phyloP scores from a whole-genome alignment of 768 basidiomycete species.

The Pleurotus cornucopiae region DNA sequence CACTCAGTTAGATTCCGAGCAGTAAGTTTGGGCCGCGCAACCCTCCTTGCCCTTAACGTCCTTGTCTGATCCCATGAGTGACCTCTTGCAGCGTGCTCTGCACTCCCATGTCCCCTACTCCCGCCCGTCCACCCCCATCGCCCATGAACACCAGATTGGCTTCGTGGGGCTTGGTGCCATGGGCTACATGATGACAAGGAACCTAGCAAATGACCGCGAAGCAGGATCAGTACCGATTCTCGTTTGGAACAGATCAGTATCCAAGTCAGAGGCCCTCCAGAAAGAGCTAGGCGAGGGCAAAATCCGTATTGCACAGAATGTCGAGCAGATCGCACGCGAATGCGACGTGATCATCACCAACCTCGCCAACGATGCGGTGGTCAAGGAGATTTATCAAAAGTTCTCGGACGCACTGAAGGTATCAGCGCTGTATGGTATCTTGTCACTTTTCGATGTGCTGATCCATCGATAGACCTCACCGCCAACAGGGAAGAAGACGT shows the following conservation, averaged over 20 bases:
- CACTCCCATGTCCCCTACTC: conserved; percentile 40
- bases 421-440: conserved; percentile 9
- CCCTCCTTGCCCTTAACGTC: not conserved
- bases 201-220: conserved; percentile 56
- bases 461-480: conserved; percentile 30
- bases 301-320: conserved; percentile 50
- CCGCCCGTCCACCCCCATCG: conserved; percentile 50
- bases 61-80: conserved; percentile 1
- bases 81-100: conserved; percentile 12
- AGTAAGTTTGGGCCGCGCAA: not conserved
- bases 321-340: conserved; percentile 55
- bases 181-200: conserved; percentile 75
- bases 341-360: conserved; percentile 78
- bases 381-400: conserved; percentile 56
- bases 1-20: conserved; percentile 5
- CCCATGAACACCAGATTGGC: conserved; percentile 29
- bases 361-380: conserved; percentile 68
- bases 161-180: conserved; percentile 59
- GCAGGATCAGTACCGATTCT: conserved; percentile 47
- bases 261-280: conserved; percentile 55
- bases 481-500: conserved; percentile 58
- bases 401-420: conserved; percentile 61
- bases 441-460: not conserved
- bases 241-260: conserved; percentile 71
- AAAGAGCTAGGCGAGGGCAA: conserved; percentile 51